Evolutionary conservation across 2,329 filamentous ascomycete genomes (phyloP), one percentile per base, ranked within the genome.

Genomic region (Aspergillus clavatus): DNA sequence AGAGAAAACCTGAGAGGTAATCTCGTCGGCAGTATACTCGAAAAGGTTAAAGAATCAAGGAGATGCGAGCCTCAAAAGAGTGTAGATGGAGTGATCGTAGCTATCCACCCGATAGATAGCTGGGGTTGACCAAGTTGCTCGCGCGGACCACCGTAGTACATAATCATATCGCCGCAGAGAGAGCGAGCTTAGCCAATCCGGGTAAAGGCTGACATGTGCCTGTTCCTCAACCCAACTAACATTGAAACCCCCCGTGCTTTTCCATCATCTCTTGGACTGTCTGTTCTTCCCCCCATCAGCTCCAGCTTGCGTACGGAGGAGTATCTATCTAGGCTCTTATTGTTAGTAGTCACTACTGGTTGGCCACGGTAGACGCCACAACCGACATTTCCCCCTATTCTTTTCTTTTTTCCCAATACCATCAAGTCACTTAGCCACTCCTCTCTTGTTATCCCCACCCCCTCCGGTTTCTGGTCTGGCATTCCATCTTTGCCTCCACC

Each of bases 121-220:
- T 10, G 41, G 43, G 29, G 38, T 43, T 40, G 48, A 26, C 46
- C 33, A 52, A 52, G 46, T 41, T 48, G 53, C 38, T 31, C 39
- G 43, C 26, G 23, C 8, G 23, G 23, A 8, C 23, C 23, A 24
- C 38, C 8, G 8, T 24, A 24, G 4, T 24, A 24, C 23, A 24
- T 24, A 24, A 24, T 24, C 8, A 24, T 35, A 21, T 35, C 21
- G 40, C 24, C 28, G 23, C 12, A 35, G 16, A 45, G 44, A 43
- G 24, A 40, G 38, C 37, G 21, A 27, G 22, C 37, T 42, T 50
- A 46, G 50, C 51, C 51, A 44, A 52, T 51, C 48, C 46, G 47
- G 55, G 51, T 51, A 53, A 54, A 54, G 53, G 40, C 50, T 53
- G 52, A 55, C 54, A 54, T 51, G 56, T 55, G 56, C 55, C 54